These are phyloP conservation scores for Vitis hybrid DNA, from an alignment of 177 flowering plant genomes.

Conservation along the genomic window DNA sequence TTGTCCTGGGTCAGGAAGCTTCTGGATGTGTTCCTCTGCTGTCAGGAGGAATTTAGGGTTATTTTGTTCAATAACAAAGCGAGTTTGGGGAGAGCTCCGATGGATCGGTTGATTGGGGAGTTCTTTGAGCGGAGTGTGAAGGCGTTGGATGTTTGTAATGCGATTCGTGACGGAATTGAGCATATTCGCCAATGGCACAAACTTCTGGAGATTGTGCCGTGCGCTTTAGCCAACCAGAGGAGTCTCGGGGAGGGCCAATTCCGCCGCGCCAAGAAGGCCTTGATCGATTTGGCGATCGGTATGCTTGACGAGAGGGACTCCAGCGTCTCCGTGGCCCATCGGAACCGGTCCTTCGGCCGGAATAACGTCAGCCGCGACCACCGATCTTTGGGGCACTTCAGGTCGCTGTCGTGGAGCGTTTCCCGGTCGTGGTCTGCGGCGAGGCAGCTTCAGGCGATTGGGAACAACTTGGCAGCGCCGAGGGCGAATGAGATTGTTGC, in stretches of 20 bases:
- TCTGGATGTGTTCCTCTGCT: slow-evolving; percentile 61
- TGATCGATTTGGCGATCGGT: slow-evolving; percentile 70
- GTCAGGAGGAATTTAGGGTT: slow-evolving; percentile 76
- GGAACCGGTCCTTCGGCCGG: slow-evolving; percentile 68
- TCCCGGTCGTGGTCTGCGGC: slow-evolving; percentile 95
- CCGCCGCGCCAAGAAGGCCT: slow-evolving; percentile 83
- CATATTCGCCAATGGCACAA: slow-evolving; percentile 81
- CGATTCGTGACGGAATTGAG: slow-evolving; percentile 83
- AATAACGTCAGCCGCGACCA: slow-evolving; percentile 30
- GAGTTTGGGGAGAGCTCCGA: slow-evolving; percentile 34
- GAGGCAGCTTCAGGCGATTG: slow-evolving; percentile 84
- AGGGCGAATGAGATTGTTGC: slow-evolving; percentile 54
- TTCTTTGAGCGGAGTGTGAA: slow-evolving; percentile 76
- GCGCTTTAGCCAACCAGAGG: slow-evolving; percentile 53
- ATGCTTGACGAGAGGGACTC: slow-evolving; percentile 90
- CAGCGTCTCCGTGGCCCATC: slow-evolving; percentile 27
- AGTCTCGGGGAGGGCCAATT: slow-evolving; percentile 79
- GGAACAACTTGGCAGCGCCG: slow-evolving; percentile 61
- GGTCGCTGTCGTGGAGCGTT: slow-evolving; percentile 95
- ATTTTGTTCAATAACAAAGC: slow-evolving; percentile 46
- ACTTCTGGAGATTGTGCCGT: slow-evolving; percentile 67
- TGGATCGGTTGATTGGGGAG: slow-evolving; percentile 58
- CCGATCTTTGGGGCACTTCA: slow-evolving; percentile 47
- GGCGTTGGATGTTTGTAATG: slow-evolving; percentile 88
- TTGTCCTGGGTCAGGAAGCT: slow-evolving; percentile 70